Evolutionary conservation across 2,329 filamentous ascomycete species (phyloP), one percentile per base, ranked within the genome.

Genomic region (Clonostachys rhizophaga): DNA sequence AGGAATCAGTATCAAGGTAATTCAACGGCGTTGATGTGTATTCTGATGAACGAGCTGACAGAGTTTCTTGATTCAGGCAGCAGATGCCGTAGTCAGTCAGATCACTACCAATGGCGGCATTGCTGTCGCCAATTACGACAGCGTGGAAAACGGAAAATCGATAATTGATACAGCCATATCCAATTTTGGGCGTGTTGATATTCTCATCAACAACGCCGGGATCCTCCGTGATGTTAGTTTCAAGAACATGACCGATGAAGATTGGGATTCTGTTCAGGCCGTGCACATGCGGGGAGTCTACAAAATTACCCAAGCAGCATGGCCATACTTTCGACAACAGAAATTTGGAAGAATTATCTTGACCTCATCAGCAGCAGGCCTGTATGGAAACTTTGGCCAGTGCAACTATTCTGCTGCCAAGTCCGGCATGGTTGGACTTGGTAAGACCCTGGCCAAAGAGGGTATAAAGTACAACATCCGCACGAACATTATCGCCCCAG

Each of bases 281-380:
- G 91, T 97, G 49, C 92, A 99, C 70, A 84, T 96, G 59, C 87
- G 84, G 64, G 94, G 94, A 58, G 86, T 91, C 61, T 99, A 95
- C 80, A 97, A 96, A 82, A 95, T 89, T 68, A 81, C 94, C 51
- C 86, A 84, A 68, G 94, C 94, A 53, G 94, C 94, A 45, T 99
- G 94, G 92, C 91, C 92, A 50, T 79, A 97, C 71, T 97, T 99
- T 81, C 83, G 92, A 63, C 97, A 97, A 76, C 94, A 99, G 74
- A 97, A 96, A 82, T 99, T 89, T 67, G 94, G 94, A 53, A 83
- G 94, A 59, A 78, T 99, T 56, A 96, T 99, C 74, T 97, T 95
- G 78, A 97, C 94, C 20, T 83, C 92, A 35, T 97, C 92, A n/a
- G 91, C 91, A 48, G 91, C 94, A 52, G 94, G 94, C 60, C 78